Evolutionary conservation across 495 filamentous ascomycete species (phyloP).

Genomic region (Chaetomium tenue): DNA sequence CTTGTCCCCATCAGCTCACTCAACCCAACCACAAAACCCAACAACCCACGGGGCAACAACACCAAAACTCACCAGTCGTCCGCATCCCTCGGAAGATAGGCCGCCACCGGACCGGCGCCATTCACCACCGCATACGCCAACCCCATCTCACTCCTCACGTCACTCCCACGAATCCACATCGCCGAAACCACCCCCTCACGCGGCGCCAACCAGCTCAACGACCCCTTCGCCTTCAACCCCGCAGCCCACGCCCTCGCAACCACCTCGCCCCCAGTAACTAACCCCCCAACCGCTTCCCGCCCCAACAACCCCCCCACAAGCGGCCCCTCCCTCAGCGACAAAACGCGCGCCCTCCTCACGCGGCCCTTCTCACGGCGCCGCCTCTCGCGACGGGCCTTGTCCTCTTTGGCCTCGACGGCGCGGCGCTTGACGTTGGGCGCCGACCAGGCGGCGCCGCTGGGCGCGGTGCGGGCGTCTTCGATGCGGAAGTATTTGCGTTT

Average conservation of each 20-base stretch:
- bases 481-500: conserved; percentile 53
- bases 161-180: conserved; percentile 33
- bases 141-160: conserved; percentile 23
- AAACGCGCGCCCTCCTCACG: conserved; percentile 25
- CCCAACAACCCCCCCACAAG: conserved; percentile 22
- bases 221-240: conserved; percentile 28
- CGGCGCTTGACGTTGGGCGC: conserved; percentile 42
- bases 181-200: conserved; percentile 3
- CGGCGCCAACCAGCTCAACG: conserved; percentile 9
- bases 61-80: conserved; percentile 28
- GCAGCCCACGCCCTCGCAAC: conserved; percentile 19
- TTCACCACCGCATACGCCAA: not conserved
- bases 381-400: conserved; percentile 10
- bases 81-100: conserved; percentile 31
- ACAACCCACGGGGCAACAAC: no score
- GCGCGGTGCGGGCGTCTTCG: conserved; percentile 35
- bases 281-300: conserved; percentile 19
- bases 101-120: not conserved
- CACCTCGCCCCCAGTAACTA: conserved; percentile 15
- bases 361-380: conserved; percentile 18
- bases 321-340: not conserved
- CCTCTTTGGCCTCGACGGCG: conserved; percentile 27
- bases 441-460: conserved; percentile 37
- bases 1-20: conserved; percentile 7
- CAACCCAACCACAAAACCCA: not conserved